Conservation (phyloP, 140 eudicot species). For the Bidens hawaiensis region DNA sequence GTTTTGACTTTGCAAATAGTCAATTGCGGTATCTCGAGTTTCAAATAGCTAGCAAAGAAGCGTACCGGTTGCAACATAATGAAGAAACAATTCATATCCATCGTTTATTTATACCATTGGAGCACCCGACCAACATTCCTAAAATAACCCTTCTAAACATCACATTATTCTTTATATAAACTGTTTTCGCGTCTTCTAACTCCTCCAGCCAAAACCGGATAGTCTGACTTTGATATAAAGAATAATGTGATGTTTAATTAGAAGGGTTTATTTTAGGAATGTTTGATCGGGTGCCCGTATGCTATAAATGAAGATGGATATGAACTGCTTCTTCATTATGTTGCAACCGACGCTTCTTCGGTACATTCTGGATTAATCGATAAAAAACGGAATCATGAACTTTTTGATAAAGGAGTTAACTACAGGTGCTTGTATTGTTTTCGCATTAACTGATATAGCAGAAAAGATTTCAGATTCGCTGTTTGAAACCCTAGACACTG, state of each 20-base stretch:
- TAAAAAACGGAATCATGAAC: constrained; percentile 23
- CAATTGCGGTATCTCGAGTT: no score
- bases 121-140: constrained; percentile 58
- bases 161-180: constrained; percentile 17
- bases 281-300: constrained; percentile 24
- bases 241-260: no score
- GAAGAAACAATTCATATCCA: no score
- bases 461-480: constrained; percentile 52
- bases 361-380: constrained; percentile 24
- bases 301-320: constrained; percentile 42
- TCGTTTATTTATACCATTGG: no score
- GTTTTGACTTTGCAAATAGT: no score
- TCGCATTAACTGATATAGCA: constrained; percentile 44
- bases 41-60: no score
- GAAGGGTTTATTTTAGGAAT: no score
- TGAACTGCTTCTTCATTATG: constrained; percentile 63
- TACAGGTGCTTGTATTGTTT: constrained; percentile 56
- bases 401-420: constrained; percentile 41
- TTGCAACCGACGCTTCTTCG: constrained; percentile 46
- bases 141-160: constrained; percentile 56
- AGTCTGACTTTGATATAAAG: constrained; percentile 15
- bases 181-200: constrained; percentile 29
- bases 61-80: no score
- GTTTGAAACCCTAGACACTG: constrained; percentile 39
- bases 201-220: constrained; percentile 49